Base-by-base conservation (phyloP, 164 flowering plant genomes). In the Vitis cinerea region DNA sequence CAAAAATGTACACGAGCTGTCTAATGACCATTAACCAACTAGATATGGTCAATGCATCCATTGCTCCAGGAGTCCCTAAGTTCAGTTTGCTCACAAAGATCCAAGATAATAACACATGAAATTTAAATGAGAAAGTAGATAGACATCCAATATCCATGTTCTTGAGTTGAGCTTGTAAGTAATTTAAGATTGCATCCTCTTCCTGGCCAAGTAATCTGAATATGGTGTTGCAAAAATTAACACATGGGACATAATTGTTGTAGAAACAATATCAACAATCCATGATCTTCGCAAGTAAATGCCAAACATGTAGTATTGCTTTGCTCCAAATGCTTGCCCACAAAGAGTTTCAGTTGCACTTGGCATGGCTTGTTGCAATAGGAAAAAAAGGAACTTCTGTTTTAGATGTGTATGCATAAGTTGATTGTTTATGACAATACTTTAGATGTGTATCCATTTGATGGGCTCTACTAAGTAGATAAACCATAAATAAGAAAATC, bases 321-420 rank as follows among this genome's bases (percentile, higher is more conserved):
- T 54, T 0, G 82, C 80, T 37, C 82, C 82, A 61, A 67, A 79
- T 61, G 82, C 82, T 71, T 79, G 78, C 10, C 79, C 82, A 53
- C 79, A 79, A 13, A 79, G 50, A 5, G 79, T 79, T 47, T 79
- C 77, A 0, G 77, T 67, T 1, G 82, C 82, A 63, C 79, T 75
- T 14, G 82, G 68, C 82, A 79, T 76, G 10, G 80, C 82, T 11
- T 66, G 6, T 77, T 79, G 47, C 44, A 2, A n/a, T 37, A 23
- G 44, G 7, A 31, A 31, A 7, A 3, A 31, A 31, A 0, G 44
- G 6, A 31, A 31, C 44, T 3, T 31, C 44, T 3, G 7, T 37
- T 37, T 6, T 37, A 37, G 44, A 37, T 37, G 44, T 37, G 44
- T 37, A 37, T 37, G 7, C 44, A 37, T 37, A 23, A 23, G 27